Evolutionary conservation across 75 land plant species (phyloP).

Genomic region (Gnetum montanum): DNA sequence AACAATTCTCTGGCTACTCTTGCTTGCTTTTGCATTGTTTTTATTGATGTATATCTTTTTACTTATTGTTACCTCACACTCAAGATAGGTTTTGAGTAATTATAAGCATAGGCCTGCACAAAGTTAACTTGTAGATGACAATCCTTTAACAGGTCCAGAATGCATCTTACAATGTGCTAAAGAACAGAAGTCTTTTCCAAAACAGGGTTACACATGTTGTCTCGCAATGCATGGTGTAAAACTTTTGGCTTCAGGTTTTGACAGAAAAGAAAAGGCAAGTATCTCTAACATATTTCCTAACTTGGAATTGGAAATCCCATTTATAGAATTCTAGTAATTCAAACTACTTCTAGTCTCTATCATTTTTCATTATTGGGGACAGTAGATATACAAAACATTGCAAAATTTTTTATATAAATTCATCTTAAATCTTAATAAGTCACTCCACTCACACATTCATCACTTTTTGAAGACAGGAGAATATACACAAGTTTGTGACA

Average conservation of each 20-base stretch:
- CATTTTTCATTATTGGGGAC: too few relatives aligned
- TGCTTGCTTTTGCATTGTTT: not conserved
- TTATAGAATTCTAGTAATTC: not conserved
- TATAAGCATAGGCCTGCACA: not conserved
- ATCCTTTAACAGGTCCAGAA: conserved; percentile 60
- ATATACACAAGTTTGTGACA: conserved; percentile 59
- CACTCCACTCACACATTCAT: too few relatives aligned
- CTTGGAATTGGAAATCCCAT: not conserved
- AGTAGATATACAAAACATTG: too few relatives aligned
- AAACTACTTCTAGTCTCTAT: too few relatives aligned
- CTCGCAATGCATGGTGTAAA: conserved; percentile 85
- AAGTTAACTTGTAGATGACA: not conserved
- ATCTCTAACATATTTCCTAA: too few relatives aligned
- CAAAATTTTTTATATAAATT: too few relatives aligned
- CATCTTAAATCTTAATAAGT: too few relatives aligned
- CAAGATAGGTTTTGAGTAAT: not conserved
- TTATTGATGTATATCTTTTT: not conserved
- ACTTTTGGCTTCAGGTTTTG: conserved; percentile 86
- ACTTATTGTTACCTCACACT: not conserved
- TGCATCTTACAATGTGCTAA: conserved; percentile 82
- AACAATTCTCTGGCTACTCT: not conserved
- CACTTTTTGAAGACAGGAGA: too few relatives aligned
- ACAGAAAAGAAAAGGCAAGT: conserved; percentile 63
- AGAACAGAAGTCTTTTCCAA: conserved; percentile 58
- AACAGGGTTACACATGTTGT: conserved; percentile 72